Evolutionary conservation across 768 basidiomycete genomes (phyloP), one percentile per base, ranked within the genome.

Genomic region (Lactarius tabidus): DNA sequence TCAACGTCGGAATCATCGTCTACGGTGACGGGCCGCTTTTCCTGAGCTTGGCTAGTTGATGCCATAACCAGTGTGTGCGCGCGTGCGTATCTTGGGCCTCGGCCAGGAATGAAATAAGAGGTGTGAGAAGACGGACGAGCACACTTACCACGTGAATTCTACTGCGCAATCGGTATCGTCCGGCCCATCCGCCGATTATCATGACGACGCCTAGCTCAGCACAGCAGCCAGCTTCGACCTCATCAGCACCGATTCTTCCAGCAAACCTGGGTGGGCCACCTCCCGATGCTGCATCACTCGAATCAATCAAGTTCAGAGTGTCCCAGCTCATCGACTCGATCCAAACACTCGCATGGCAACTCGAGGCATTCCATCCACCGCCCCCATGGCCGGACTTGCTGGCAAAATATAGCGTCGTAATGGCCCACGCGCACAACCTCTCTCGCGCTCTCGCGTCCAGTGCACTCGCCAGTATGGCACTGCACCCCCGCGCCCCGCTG

Each of bases 351-450:
- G 86, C 86, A 62, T 79, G 82, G 59, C 87, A 83, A 8, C 78
- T 92, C 69, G 86, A 90, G 60, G 77, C 76, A 41, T 78, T 72
- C n/a, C 91, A 92, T 85, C 68, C 66, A 20, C 67, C 65, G 1
- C 86, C 88, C 3, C 76, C 89, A 9, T 93, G 92, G 92, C 92
- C 91, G 3, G 91, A 93, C 71, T 84, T 94, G 61, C 80, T 93
- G 60, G 86, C 88, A 17, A 93, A 92, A 78, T 93, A 93, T 82
- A 92, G 87, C 70, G 82, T 91, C 67, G 81, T 94, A 31, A 82
- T 93, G 62, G 90, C 90, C 0, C 92, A 93, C 71, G 90, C 90
- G 0, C 89, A 90, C 72, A 88, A 81, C 69, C 86, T 94, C 70
- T 88, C 87, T 52, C 84, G 80, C 59, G 83, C 85, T 0, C 81